Conservation (phyloP, 2,329 filamentous ascomycete species). For the Bimuria novae-zelandiae region DNA sequence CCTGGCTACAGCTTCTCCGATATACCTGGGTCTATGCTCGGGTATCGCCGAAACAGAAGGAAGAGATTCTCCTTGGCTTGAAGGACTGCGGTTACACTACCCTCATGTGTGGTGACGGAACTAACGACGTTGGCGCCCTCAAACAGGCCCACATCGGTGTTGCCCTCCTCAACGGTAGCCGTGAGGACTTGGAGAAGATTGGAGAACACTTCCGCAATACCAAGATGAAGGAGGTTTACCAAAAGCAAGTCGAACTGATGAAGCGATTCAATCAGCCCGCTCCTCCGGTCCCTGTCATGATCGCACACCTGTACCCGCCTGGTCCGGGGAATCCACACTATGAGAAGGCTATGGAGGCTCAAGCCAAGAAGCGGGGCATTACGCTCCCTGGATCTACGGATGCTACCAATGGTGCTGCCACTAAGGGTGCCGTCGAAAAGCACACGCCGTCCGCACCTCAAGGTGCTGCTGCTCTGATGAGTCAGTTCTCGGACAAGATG, state of each 20-base stretch:
- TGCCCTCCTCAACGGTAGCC: slow-evolving; percentile 91
- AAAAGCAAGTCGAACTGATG: slow-evolving; percentile 94
- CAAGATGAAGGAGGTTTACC: slow-evolving; percentile 98
- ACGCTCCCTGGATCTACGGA: slow-evolving; percentile 54
- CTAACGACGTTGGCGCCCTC: slow-evolving; percentile 94
- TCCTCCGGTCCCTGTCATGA: slow-evolving; percentile 88
- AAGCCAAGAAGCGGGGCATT: slow-evolving; percentile 78
- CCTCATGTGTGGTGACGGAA: slow-evolving; percentile 97
- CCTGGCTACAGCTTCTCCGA: slow-evolving; percentile 76
- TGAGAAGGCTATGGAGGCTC: slow-evolving; percentile 85
- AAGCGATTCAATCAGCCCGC: slow-evolving; percentile 89
- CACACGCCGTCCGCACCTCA: slow-evolving; percentile 49
- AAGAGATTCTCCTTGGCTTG: slow-evolving; percentile 94
- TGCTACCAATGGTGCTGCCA: slow-evolving; percentile 32
- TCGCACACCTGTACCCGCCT: slow-evolving; percentile 92
- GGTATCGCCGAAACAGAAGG: slow-evolving; percentile 98
- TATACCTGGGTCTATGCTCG: slow-evolving; percentile 98
- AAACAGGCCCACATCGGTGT: slow-evolving; percentile 99
- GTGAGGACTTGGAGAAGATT: slow-evolving; percentile 88
- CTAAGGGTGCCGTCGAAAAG: slow-evolving; percentile 28
- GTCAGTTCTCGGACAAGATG: slow-evolving; percentile 84
- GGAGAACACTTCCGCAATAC: slow-evolving; percentile 91
- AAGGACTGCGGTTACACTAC: slow-evolving; percentile 98
- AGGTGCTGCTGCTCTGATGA: slow-evolving; percentile 76
- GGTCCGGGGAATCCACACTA: slow-evolving; percentile 93